Conservation (phyloP, 1,139 yeast genomes). For the Taiozyma sp. region DNA sequence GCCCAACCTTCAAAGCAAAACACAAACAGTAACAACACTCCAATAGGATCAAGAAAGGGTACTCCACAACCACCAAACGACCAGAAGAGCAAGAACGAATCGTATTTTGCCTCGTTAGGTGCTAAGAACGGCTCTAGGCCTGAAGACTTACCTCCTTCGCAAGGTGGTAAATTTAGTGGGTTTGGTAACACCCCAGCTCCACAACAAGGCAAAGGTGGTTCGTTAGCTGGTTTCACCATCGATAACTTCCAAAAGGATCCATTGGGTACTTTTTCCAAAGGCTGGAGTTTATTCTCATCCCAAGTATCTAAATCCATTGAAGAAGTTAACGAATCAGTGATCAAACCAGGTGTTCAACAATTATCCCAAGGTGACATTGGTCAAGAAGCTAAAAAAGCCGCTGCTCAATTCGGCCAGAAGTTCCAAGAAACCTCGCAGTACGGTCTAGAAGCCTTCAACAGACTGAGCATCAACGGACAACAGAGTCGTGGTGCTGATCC, state of each 20-base stretch:
- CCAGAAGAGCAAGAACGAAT: conserved; percentile 65
- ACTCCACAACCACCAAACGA: conserved; percentile 31
- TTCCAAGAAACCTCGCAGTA: conserved; percentile 85
- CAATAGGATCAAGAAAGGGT: conserved; percentile 39
- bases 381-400: conserved; percentile 77
- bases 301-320: conserved; percentile 78
- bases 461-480: conserved; percentile 47
- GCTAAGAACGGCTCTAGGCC: conserved; percentile 69
- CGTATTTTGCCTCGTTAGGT: conserved; percentile 79
- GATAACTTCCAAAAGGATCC: conserved; percentile 86
- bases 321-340: conserved; percentile 84
- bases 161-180: conserved; percentile 91
- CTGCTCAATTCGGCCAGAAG: conserved; percentile 92
- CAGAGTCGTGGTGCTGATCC: conserved; percentile 23
- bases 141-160: conserved; percentile 80
- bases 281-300: conserved; percentile 90
- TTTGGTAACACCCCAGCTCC: conserved; percentile 73
- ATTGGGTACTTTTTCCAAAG: conserved; percentile 79
- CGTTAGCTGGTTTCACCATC: conserved; percentile 55
- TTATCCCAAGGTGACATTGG: conserved; percentile 71
- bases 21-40: conserved; percentile 24
- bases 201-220: conserved; percentile 26
- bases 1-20: background rate
- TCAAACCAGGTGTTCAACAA: conserved; percentile 83
- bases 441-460: conserved; percentile 61